Conservation (phyloP, 441 rosid genomes). For the Eutrema salsugineum region DNA sequence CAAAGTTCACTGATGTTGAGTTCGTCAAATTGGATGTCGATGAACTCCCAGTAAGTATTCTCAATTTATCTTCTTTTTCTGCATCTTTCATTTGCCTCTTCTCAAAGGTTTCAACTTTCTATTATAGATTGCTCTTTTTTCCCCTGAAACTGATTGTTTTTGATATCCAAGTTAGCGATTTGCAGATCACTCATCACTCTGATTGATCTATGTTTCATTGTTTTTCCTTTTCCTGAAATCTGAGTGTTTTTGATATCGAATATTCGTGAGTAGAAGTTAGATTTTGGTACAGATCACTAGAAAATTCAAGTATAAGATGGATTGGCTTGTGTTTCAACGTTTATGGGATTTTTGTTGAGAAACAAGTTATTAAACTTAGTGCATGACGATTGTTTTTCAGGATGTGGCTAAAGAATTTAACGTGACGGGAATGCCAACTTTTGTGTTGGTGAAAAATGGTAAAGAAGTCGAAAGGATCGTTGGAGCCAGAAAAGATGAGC, state of each 20-base stretch:
- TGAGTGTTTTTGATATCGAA: neutral
- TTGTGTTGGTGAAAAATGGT: slow-evolving; percentile 79
- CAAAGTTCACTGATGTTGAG: slow-evolving; percentile 44
- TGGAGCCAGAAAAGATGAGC: slow-evolving; percentile 64
- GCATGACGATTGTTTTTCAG: slow-evolving; percentile 29
- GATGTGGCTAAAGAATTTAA: slow-evolving; percentile 67
- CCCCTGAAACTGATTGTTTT: too few relatives aligned
- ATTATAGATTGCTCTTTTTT: too few relatives aligned
- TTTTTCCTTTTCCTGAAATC: neutral
- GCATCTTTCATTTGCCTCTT: neutral
- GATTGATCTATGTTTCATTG: neutral
- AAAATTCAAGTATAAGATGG: neutral
- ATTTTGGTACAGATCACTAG: neutral
- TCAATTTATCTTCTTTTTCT: neutral
- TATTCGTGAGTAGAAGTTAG: neutral
- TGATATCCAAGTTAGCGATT: too few relatives aligned
- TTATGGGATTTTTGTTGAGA: neutral
- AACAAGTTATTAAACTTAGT: neutral
- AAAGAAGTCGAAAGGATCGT: slow-evolving; percentile 67
- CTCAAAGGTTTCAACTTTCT: neutral
- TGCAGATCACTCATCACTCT: neutral
- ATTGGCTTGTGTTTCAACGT: neutral
- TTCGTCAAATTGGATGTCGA: slow-evolving; percentile 88
- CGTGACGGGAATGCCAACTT: slow-evolving; percentile 87
- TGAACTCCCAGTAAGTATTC: slow-evolving; percentile 55